Conservation (phyloP, 345 rosid genomes). For the Syzygium jambos region DNA sequence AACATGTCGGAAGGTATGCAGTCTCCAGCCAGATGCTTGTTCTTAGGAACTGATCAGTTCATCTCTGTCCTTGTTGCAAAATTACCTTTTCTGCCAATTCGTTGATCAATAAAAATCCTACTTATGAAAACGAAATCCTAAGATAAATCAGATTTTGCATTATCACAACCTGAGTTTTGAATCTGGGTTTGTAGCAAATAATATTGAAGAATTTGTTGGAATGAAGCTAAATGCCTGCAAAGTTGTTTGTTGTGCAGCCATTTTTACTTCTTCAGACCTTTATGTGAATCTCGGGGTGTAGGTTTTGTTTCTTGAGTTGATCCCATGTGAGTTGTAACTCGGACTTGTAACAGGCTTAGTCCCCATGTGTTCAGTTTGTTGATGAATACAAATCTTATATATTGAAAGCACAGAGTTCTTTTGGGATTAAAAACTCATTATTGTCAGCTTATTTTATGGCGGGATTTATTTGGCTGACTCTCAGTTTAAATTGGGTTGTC, state of each 20-base stretch:
- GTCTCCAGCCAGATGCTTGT: not conserved
- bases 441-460: not conserved
- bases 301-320: not conserved
- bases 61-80: not conserved
- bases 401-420: not conserved
- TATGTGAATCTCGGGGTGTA: not conserved
- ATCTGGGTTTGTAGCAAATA: not conserved
- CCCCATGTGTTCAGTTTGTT: not conserved
- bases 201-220: not conserved
- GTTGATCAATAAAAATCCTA: not conserved
- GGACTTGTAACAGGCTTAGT: not conserved
- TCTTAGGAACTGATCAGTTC: not conserved
- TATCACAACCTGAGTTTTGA: not conserved
- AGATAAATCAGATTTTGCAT: not conserved
- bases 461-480: not conserved
- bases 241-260: not conserved
- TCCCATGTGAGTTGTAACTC: not conserved
- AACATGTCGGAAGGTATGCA: constrained; percentile 35
- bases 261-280: not conserved
- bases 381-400: not conserved
- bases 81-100: not conserved
- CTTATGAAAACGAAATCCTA: not conserved
- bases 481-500: not conserved
- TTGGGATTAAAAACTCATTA: not conserved
- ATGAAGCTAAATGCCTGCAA: not conserved